These are phyloP conservation scores for Coprinopsis strossmayeri DNA, from an alignment of 768 basidiomycete species.

Conservation along the genomic window DNA sequence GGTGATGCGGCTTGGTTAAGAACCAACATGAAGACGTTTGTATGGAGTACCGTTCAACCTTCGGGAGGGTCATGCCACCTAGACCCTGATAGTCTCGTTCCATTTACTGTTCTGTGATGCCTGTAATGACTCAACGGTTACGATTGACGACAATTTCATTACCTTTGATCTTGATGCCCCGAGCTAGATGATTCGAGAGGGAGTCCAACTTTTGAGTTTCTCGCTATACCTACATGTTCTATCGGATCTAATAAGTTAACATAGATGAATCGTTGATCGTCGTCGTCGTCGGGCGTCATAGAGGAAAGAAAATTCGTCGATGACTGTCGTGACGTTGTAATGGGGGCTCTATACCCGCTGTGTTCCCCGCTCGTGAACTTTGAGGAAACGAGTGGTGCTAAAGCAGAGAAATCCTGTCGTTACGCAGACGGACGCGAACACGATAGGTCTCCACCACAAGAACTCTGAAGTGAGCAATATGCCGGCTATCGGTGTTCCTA, in stretches of 20 bases:
- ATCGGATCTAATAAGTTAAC: no score
- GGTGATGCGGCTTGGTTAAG: slow-evolving; percentile 13
- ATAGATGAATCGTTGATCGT: no score
- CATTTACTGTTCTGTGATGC: slow-evolving; percentile 3
- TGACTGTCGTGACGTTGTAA: no score
- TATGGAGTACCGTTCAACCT: slow-evolving; percentile 11
- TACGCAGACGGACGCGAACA: slow-evolving; percentile 44
- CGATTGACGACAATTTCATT: not conserved
- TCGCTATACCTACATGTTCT: no score
- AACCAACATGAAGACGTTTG: slow-evolving; percentile 10
- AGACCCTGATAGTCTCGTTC: slow-evolving; percentile 6
- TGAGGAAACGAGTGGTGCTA: slow-evolving; percentile 19
- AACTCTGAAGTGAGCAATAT: slow-evolving; percentile 44
- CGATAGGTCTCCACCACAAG: slow-evolving; percentile 52
- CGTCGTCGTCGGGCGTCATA: no score
- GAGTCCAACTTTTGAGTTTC: no score
- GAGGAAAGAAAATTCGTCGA: no score
- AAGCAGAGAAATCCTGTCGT: slow-evolving; percentile 24
- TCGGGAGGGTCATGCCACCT: slow-evolving; percentile 9
- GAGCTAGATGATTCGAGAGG: no score
- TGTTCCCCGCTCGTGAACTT: slow-evolving; percentile 20
- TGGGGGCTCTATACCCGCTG: slow-evolving; percentile 16
- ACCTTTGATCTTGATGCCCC: not conserved
- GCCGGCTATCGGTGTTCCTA: slow-evolving; percentile 53
- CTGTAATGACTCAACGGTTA: not conserved